A percentile compares a stretch with the other conserved stretches of the same genome.
phyloP scores from a whole-genome alignment of 2,329 filamentous ascomycete species.

The Chalara sp. region DNA sequence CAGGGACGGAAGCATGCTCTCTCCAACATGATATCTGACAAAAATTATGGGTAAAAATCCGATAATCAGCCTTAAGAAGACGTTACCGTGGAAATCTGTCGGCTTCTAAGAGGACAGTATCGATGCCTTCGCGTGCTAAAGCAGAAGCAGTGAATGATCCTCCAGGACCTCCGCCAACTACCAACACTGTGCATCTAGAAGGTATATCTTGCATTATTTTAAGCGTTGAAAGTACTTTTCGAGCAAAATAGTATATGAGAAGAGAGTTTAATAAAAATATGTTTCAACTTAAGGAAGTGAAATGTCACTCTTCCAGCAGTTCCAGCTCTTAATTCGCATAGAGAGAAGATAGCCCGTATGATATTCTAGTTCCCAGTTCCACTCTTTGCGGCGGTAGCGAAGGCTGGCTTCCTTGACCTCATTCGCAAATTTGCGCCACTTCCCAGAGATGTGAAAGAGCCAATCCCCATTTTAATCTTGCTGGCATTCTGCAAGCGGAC shows the following conservation, averaged over 20 bases:
- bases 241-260: neutral
- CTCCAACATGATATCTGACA: conserved; percentile 28
- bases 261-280: too few relatives aligned
- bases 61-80: neutral
- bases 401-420: too few relatives aligned
- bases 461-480: too few relatives aligned
- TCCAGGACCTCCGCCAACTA: conserved; percentile 38
- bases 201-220: neutral
- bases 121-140: conserved; percentile 38
- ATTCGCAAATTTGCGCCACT: too few relatives aligned
- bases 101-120: conserved; percentile 37
- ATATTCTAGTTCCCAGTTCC: too few relatives aligned
- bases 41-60: neutral
- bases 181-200: conserved; percentile 26
- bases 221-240: neutral
- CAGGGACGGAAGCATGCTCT: conserved; percentile 31
- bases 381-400: too few relatives aligned
- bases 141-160: conserved; percentile 38
- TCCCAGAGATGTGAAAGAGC: too few relatives aligned
- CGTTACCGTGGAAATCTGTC: conserved; percentile 34
- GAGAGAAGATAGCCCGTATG: too few relatives aligned
- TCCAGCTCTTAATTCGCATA: too few relatives aligned
- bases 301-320: too few relatives aligned
- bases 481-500: too few relatives aligned
- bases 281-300: too few relatives aligned